Evolutionary conservation across 352 stramenopile genomes (phyloP).

Genomic region (Pythium aquatile): DNA sequence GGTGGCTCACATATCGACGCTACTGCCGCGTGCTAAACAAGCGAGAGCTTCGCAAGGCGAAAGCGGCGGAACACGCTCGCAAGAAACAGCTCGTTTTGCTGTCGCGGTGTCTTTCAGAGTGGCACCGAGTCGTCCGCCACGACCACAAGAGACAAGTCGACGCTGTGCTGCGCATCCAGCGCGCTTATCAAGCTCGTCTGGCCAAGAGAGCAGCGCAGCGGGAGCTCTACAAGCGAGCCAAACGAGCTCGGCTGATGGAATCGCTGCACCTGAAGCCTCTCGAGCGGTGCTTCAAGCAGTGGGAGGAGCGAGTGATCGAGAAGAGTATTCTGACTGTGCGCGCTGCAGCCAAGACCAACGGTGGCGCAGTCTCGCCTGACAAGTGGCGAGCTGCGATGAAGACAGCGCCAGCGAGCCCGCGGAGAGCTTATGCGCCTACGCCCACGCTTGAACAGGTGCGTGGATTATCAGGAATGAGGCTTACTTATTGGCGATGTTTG

Average conservation of each 20-base stretch:
- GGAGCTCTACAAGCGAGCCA: slow-evolving; percentile 49
- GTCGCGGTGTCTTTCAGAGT: slow-evolving; percentile 12
- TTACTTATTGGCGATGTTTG: neutral
- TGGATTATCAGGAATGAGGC: neutral
- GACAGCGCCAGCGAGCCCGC: neutral
- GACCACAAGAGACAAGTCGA: slow-evolving; percentile 11
- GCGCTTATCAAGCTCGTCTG: slow-evolving; percentile 39
- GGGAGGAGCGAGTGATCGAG: slow-evolving; percentile 53
- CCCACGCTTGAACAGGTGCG: slow-evolving; percentile 57
- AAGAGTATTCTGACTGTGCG: slow-evolving; percentile 43
- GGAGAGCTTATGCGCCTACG: neutral
- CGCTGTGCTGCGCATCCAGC: slow-evolving; percentile 43
- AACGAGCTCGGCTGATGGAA: slow-evolving; percentile 43
- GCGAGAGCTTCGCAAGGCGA: slow-evolving; percentile 23
- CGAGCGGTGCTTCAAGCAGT: slow-evolving; percentile 55
- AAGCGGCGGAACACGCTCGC: neutral
- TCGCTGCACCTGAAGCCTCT: slow-evolving; percentile 51
- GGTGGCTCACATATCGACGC: slow-evolving; percentile 44
- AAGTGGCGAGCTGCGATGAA: slow-evolving; percentile 25
- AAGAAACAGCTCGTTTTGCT: slow-evolving; percentile 14
- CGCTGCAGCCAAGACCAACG: slow-evolving; percentile 25
- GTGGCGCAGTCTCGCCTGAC: slow-evolving; percentile 6
- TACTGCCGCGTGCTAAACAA: slow-evolving; percentile 43
- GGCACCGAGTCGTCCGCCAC: slow-evolving; percentile 7
- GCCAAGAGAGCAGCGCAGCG: slow-evolving; percentile 42